Conservation (phyloP, 768 basidiomycete genomes). For the Phallus indusiatus region DNA sequence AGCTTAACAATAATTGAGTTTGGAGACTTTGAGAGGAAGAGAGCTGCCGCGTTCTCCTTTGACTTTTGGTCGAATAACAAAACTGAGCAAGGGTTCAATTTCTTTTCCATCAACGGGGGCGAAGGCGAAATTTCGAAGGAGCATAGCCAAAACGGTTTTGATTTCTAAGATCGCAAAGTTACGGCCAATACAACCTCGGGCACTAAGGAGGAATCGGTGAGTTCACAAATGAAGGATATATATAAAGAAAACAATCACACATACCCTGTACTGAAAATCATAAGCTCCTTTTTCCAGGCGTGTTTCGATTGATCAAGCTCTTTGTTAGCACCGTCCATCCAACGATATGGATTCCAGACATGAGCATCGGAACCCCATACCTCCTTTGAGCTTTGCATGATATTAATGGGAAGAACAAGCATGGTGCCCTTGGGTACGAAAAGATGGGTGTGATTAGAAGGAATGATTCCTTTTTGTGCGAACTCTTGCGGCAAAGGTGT, state of each 20-base stretch:
- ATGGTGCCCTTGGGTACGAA: conserved; percentile 51
- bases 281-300: conserved; percentile 33
- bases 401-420: conserved; percentile 45
- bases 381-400: conserved; percentile 41
- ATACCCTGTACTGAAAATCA: conserved; percentile 46
- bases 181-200: conserved; percentile 8
- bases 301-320: conserved; percentile 21
- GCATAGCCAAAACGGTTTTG: conserved; percentile 9
- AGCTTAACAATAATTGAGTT: neutral
- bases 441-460: conserved; percentile 31
- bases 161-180: conserved; percentile 8
- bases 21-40: conserved; percentile 15
- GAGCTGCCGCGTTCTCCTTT: conserved; percentile 9
- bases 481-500: conserved; percentile 33
- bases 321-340: conserved; percentile 31
- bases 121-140: conserved; percentile 10
- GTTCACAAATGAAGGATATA: conserved; percentile 11
- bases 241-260: conserved; percentile 11
- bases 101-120: conserved; percentile 18
- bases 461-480: neutral
- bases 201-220: neutral
- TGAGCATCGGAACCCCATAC: conserved; percentile 55
- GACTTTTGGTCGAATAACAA: conserved; percentile 10
- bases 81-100: conserved; percentile 12
- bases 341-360: conserved; percentile 51